A percentile compares a stretch with the other conserved stretches of the same genome.
phyloP scores from a whole-genome alignment of 2,329 filamentous ascomycete species.

The Cladosporium sp. region DNA sequence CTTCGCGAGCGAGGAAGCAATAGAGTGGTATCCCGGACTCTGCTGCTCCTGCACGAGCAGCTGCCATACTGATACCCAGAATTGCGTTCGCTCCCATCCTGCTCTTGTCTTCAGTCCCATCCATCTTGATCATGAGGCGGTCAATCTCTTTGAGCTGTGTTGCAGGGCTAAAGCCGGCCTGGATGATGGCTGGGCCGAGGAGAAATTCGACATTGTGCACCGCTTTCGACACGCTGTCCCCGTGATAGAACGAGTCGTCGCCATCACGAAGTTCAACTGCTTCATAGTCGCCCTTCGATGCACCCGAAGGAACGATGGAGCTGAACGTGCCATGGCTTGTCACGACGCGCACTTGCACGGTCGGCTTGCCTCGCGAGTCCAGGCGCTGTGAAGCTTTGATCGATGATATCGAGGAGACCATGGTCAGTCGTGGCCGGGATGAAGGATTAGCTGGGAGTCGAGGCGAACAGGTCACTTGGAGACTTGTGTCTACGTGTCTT shows the following conservation, averaged over 20 bases:
- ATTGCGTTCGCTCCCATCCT: constrained; percentile 87
- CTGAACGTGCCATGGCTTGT: constrained; percentile 17
- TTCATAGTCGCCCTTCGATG: constrained; percentile 71
- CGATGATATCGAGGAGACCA: constrained; percentile 14
- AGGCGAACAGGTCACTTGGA: background rate
- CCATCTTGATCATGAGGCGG: constrained; percentile 78
- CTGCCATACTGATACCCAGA: constrained; percentile 75
- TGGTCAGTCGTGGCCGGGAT: background rate
- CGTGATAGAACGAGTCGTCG: constrained; percentile 57
- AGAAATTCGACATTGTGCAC: constrained; percentile 79
- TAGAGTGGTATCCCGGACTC: constrained; percentile 86
- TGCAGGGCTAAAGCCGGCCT: constrained; percentile 14
- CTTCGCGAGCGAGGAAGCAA: constrained; percentile 80
- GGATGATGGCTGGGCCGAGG: constrained; percentile 62
- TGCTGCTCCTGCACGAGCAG: constrained; percentile 84
- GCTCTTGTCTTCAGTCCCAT: constrained; percentile 81
- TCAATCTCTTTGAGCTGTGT: constrained; percentile 68
- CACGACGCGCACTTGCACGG: constrained; percentile 16
- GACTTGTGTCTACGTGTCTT: background rate
- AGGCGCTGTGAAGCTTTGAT: constrained; percentile 18
- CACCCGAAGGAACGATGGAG: constrained; percentile 23
- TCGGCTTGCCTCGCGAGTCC: constrained; percentile 21
- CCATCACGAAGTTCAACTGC: constrained; percentile 87
- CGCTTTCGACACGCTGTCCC: constrained; percentile 65
- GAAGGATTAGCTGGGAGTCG: background rate